Percentiles rank a stretch among this genome's conserved stretches.
Evolutionary conservation across 805 yeast genomes (phyloP).

Genomic region (Metschnikowia bowlesiae): DNA sequence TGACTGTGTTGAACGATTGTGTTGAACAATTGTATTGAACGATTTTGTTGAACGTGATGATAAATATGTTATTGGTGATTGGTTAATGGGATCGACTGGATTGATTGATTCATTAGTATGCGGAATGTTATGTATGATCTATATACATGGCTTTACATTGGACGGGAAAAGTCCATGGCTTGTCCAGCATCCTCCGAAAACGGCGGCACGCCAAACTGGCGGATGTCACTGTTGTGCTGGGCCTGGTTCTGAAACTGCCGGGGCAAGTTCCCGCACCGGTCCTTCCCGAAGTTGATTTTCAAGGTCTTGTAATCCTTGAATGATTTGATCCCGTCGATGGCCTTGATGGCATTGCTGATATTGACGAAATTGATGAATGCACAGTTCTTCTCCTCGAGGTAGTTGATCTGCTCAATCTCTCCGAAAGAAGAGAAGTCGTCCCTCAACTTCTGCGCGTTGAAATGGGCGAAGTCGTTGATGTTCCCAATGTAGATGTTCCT

Average conservation of each 20-base stretch:
- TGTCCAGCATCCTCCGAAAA: neutral
- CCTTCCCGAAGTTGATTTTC: constrained; percentile 52
- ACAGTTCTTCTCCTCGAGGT: constrained; percentile 76
- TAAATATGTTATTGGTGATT: no score
- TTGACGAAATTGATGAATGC: constrained; percentile 90
- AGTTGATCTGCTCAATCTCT: constrained; percentile 92
- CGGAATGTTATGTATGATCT: neutral
- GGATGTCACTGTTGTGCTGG: neutral
- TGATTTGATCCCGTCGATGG: constrained; percentile 85
- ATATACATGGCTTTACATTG: constrained; percentile 1
- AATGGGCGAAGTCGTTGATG: constrained; percentile 48
- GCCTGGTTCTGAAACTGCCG: constrained; percentile 53
- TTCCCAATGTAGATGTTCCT: constrained; percentile 87
- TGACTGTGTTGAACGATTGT: no score
- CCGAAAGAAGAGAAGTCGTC: constrained; percentile 79
- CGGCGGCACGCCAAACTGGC: constrained; percentile 1
- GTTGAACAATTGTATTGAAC: no score
- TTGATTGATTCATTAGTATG: neutral
- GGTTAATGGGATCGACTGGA: no score
- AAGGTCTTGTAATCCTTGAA: constrained; percentile 58
- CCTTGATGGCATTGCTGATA: constrained; percentile 82
- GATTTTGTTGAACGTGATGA: no score
- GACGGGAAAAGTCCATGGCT: neutral
- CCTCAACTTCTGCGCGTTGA: constrained; percentile 58
- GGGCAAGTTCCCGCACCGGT: constrained; percentile 89